Conservation (phyloP, 2,329 filamentous ascomycete genomes). For the Fusarium nelsonii region DNA sequence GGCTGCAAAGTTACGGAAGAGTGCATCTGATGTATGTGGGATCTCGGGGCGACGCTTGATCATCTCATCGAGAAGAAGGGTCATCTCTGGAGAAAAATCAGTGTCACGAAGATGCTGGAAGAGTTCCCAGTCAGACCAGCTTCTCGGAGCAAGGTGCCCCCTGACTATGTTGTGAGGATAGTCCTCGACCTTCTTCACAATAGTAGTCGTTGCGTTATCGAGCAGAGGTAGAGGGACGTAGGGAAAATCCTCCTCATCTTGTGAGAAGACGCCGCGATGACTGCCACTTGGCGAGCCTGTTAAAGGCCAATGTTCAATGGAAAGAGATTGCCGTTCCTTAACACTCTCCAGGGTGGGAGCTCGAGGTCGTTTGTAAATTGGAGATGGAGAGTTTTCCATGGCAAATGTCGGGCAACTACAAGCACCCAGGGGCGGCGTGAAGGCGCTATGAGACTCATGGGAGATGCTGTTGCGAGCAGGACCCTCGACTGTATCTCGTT, state of each 20-base stretch:
- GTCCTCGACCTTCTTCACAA: slow-evolving; percentile 29
- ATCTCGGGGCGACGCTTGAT: slow-evolving; percentile 53
- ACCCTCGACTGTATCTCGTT: slow-evolving; percentile 41
- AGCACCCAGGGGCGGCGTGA: slow-evolving; percentile 50
- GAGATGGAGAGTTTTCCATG: slow-evolving; percentile 30
- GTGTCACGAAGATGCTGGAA: slow-evolving; percentile 57
- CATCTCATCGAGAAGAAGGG: slow-evolving; percentile 54
- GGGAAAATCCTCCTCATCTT: slow-evolving; percentile 51
- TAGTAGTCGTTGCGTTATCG: slow-evolving; percentile 13
- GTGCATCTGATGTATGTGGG: slow-evolving; percentile 41
- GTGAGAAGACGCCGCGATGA: slow-evolving; percentile 34
- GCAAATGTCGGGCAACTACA: slow-evolving; percentile 39
- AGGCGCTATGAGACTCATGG: slow-evolving; percentile 18
- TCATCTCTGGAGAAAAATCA: slow-evolving; percentile 57
- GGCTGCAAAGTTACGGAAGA: slow-evolving; percentile 53
- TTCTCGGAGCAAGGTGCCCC: slow-evolving; percentile 37
- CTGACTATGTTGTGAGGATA: slow-evolving; percentile 34
- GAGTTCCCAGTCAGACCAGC: slow-evolving; percentile 58
- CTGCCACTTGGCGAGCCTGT: slow-evolving; percentile 43
- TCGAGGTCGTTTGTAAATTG: slow-evolving; percentile 40
- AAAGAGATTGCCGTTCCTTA: slow-evolving; percentile 44
- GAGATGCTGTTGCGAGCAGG: slow-evolving; percentile 13
- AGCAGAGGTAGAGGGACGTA: slow-evolving; percentile 50
- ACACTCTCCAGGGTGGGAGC: slow-evolving; percentile 50
- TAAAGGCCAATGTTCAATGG: slow-evolving; percentile 41